phyloP scores from a whole-genome alignment of 23 red algal species.

The Gracilaria gracilis region DNA sequence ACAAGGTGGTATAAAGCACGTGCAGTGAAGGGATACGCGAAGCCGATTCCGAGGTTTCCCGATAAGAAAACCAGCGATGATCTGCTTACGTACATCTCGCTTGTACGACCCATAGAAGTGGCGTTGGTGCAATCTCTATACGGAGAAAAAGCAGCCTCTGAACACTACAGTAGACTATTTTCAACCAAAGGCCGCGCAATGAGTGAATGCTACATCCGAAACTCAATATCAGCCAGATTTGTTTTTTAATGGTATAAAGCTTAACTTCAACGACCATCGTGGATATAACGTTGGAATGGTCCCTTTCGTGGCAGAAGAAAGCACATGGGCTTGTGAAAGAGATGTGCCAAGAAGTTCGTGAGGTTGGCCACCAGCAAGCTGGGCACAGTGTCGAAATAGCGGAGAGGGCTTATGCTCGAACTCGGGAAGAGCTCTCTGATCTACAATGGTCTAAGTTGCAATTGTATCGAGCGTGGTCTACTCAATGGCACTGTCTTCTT shows the following conservation, averaged over 20 bases:
- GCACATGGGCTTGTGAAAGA: neutral
- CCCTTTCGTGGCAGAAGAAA: neutral
- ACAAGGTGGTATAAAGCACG: neutral
- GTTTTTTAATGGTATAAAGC: neutral
- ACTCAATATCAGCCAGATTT: neutral
- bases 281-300: slow-evolving; percentile 22
- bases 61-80: neutral
- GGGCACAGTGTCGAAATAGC: neutral
- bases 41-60: slow-evolving; percentile 9
- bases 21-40: neutral
- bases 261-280: slow-evolving; percentile 13
- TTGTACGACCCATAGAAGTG: neutral
- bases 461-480: neutral
- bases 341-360: neutral
- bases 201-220: neutral
- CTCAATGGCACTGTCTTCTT: neutral
- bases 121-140: neutral
- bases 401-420: slow-evolving; percentile 18
- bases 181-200: neutral
- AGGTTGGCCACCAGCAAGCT: slow-evolving; percentile 15
- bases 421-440: neutral
- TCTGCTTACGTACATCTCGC: neutral
- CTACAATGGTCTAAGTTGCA: neutral
- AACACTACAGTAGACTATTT: neutral
- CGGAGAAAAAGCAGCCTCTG: neutral